These are phyloP conservation scores for Pyrenochaeta sp. DNA, from an alignment of 2,329 filamentous ascomycete genomes.

Conservation along the genomic window DNA sequence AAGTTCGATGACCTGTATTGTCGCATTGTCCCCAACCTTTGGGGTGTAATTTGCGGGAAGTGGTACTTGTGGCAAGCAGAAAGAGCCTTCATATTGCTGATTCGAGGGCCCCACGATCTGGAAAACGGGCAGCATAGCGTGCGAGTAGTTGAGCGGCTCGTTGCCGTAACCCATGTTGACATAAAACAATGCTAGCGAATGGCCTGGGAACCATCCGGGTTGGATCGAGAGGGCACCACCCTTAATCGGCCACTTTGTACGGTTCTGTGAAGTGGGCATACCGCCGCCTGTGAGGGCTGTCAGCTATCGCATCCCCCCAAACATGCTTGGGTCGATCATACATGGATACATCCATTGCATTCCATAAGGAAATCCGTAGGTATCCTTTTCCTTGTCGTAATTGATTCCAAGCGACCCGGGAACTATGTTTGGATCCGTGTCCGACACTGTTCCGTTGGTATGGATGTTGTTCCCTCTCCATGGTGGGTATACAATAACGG, in stretches of 20 bases:
- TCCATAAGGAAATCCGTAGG: conserved; percentile 75
- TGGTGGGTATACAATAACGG: conserved; percentile 84
- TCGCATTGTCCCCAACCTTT: conserved; percentile 84
- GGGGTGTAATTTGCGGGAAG: conserved; percentile 76
- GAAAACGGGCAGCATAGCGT: conserved; percentile 81
- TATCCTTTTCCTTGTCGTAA: conserved; percentile 57
- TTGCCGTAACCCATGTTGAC: conserved; percentile 89
- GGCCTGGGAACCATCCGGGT: conserved; percentile 95
- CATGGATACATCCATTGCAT: conserved; percentile 98
- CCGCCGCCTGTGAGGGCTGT: conserved; percentile 74
- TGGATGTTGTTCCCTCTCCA: conserved; percentile 87
- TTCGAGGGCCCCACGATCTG: conserved; percentile 84
- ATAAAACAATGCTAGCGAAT: conserved; percentile 82
- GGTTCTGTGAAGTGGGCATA: conserved; percentile 77
- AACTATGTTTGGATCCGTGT: conserved; percentile 46
- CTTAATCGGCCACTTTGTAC: conserved; percentile 87
- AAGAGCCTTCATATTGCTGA: conserved; percentile 83
- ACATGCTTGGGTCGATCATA: conserved; percentile 59
- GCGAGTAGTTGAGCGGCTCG: conserved; percentile 86
- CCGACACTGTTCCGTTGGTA: conserved; percentile 69
- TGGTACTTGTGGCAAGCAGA: conserved; percentile 90
- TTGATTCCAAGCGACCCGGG: conserved; percentile 57
- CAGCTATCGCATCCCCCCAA: conserved; percentile 6
- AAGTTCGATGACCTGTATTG: conserved; percentile 85
- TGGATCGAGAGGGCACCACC: conserved; percentile 91